Conservation (phyloP, 805 yeast species). For the Clavispora santaluciae region DNA sequence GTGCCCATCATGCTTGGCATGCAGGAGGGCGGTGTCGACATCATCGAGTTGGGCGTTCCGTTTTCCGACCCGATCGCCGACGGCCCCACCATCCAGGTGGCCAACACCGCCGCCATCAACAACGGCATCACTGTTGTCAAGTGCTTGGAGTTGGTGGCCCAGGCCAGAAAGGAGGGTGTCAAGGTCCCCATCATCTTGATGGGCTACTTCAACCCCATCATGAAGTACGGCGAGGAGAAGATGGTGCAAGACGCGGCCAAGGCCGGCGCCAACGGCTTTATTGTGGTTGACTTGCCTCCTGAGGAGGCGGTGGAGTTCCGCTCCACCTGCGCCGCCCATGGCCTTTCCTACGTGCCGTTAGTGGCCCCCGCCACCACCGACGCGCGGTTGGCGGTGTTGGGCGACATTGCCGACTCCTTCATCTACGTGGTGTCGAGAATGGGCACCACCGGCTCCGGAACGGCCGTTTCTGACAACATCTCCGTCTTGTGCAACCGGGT, state of each 20-base stretch:
- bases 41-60: slow-evolving; percentile 93
- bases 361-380: slow-evolving; percentile 97
- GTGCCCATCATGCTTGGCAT: slow-evolving; percentile 80
- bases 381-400: slow-evolving; percentile 72
- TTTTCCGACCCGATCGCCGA: slow-evolving; percentile 98
- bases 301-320: slow-evolving; percentile 93
- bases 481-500: slow-evolving; percentile 69
- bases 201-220: slow-evolving; percentile 97
- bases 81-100: slow-evolving; percentile 93
- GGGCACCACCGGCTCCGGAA: slow-evolving; percentile 95
- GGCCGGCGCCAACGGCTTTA: slow-evolving; percentile 94
- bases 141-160: slow-evolving; percentile 64
- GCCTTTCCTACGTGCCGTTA: slow-evolving; percentile 82
- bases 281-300: slow-evolving; percentile 95
- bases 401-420: slow-evolving; percentile 89
- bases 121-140: slow-evolving; percentile 73
- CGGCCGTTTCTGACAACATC: slow-evolving; percentile 58
- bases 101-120: slow-evolving; percentile 75
- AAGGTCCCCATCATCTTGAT: slow-evolving; percentile 84
- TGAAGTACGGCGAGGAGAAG: slow-evolving; percentile 83
- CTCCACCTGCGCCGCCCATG: slow-evolving; percentile 58
- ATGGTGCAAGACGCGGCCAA: slow-evolving; percentile 71
- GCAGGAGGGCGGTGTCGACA: slow-evolving; percentile 93
- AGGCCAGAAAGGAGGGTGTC: slow-evolving; percentile 80
- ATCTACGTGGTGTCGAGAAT: slow-evolving; percentile 94